A percentile compares a stretch with the other conserved stretches of the same genome.
Conservation (phyloP, 2,329 filamentous ascomycete species). For the Huntiella omanensis region DNA sequence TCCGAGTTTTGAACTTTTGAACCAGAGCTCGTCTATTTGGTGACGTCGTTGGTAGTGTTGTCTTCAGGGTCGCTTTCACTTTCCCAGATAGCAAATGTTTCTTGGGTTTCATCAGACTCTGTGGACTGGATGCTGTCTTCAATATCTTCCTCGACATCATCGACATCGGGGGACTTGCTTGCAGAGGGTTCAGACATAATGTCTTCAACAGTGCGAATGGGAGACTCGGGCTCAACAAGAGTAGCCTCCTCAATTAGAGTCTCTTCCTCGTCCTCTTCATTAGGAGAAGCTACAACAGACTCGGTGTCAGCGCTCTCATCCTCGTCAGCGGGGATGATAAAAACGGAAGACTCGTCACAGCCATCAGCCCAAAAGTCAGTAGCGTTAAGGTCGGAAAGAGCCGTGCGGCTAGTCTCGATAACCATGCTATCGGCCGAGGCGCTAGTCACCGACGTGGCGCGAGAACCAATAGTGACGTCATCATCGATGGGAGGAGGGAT, state of each 20-base stretch:
- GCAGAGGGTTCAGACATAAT: constrained; percentile 13
- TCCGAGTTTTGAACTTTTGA: no score
- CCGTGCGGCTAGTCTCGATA: constrained; percentile 44
- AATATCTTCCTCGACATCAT: constrained; percentile 37
- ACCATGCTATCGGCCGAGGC: constrained; percentile 31
- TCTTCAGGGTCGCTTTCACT: constrained; percentile 43
- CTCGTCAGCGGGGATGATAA: constrained; percentile 44
- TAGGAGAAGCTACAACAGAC: background rate
- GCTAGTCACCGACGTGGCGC: constrained; percentile 17
- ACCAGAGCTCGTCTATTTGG: no score
- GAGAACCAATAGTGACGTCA: constrained; percentile 31
- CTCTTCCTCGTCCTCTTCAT: background rate
- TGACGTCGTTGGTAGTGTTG: constrained; percentile 11
- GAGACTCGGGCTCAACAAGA: background rate
- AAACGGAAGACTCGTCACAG: constrained; percentile 41
- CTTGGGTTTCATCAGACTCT: constrained; percentile 38
- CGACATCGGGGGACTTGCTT: constrained; percentile 21
- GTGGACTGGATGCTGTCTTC: constrained; percentile 33
- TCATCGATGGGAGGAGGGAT: constrained; percentile 55
- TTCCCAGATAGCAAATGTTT: constrained; percentile 52
- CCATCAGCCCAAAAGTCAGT: constrained; percentile 49
- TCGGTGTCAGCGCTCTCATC: constrained; percentile 20
- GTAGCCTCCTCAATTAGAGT: background rate
- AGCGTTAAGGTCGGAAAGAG: constrained; percentile 47
- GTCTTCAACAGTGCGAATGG: constrained; percentile 10